Evolutionary conservation across 495 filamentous ascomycete species (phyloP).

Genomic region (Hyaloscypha variabilis): DNA sequence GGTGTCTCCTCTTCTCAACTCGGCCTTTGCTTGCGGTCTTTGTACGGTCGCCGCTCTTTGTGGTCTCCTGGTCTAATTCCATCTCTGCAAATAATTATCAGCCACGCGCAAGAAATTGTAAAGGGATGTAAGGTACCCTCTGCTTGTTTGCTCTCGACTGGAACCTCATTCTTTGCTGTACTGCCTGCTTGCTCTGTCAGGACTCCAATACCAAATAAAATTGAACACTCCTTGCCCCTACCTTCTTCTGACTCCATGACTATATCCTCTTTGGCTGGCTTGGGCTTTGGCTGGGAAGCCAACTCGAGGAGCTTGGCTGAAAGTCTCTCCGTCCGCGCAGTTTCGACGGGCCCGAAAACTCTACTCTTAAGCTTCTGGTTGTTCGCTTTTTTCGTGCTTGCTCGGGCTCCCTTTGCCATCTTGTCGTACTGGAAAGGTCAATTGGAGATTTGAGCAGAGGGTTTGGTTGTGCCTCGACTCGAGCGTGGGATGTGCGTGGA

Average conservation of each 20-base stretch:
- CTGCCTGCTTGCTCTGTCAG: slow-evolving; percentile 4
- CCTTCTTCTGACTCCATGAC: slow-evolving; percentile 37
- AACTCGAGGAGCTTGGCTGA: slow-evolving; percentile 79
- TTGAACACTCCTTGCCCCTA: slow-evolving; percentile 27
- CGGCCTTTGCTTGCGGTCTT: slow-evolving; percentile 29
- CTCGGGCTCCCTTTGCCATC: slow-evolving; percentile 84
- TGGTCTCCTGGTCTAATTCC: slow-evolving; percentile 49
- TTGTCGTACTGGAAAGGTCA: slow-evolving; percentile 29
- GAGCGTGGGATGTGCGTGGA: background rate
- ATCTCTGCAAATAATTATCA: slow-evolving; percentile 35
- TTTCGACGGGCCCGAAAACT: slow-evolving; percentile 78
- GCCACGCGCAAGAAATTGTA: background rate
- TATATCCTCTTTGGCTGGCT: slow-evolving; percentile 31
- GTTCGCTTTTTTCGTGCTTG: slow-evolving; percentile 77
- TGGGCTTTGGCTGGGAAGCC: slow-evolving; percentile 65
- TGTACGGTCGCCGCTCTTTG: slow-evolving; percentile 21
- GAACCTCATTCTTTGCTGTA: slow-evolving; percentile 7
- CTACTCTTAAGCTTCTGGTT: slow-evolving; percentile 71
- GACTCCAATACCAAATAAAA: background rate
- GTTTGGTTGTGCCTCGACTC: slow-evolving; percentile 3
- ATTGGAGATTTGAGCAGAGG: background rate
- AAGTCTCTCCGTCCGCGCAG: slow-evolving; percentile 74
- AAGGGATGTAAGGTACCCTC: slow-evolving; percentile 22
- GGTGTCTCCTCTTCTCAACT: slow-evolving; percentile 48
- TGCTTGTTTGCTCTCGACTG: slow-evolving; percentile 16